Evolutionary conservation across 352 stramenopile genomes (phyloP).

Genomic region (Peronospora belbahrii): DNA sequence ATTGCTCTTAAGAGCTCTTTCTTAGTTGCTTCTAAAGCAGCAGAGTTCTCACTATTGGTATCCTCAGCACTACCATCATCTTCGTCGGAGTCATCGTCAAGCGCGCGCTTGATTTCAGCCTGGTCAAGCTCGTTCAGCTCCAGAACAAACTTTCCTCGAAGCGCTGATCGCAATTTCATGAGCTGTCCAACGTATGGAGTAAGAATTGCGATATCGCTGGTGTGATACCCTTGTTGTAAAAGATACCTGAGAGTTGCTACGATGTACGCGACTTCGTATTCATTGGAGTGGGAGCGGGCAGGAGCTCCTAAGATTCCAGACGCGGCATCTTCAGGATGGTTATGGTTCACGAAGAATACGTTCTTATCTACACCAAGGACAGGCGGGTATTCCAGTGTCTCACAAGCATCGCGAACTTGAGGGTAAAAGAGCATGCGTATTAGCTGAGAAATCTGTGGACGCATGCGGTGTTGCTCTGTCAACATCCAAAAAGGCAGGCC

Average conservation of each 20-base stretch:
- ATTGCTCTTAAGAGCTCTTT: conserved; percentile 27
- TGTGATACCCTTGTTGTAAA: conserved; percentile 60
- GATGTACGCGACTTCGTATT: conserved; percentile 53
- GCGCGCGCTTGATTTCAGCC: neutral
- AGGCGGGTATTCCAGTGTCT: conserved; percentile 41
- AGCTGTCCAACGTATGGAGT: conserved; percentile 83
- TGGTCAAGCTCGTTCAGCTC: conserved; percentile 26
- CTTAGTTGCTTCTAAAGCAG: conserved; percentile 17
- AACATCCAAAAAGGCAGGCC: conserved; percentile 38
- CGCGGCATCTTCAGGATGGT: conserved; percentile 29
- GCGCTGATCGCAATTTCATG: conserved; percentile 37
- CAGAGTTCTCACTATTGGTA: conserved; percentile 1
- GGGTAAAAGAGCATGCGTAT: conserved; percentile 67
- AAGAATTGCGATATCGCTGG: conserved; percentile 58
- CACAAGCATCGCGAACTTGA: conserved; percentile 40
- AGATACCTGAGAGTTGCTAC: conserved; percentile 66
- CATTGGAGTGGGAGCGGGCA: conserved; percentile 52
- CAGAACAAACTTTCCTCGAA: conserved; percentile 33
- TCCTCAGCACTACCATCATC: conserved; percentile 17
- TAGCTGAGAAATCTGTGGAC: conserved; percentile 68
- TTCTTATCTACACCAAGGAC: conserved; percentile 48
- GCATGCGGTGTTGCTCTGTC: conserved; percentile 72
- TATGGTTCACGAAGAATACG: conserved; percentile 71
- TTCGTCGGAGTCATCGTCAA: conserved; percentile 21
- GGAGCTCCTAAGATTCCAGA: conserved; percentile 13